phyloP scores from a whole-genome alignment of 2,329 filamentous ascomycete species.

The Albifimbria verrucaria region DNA sequence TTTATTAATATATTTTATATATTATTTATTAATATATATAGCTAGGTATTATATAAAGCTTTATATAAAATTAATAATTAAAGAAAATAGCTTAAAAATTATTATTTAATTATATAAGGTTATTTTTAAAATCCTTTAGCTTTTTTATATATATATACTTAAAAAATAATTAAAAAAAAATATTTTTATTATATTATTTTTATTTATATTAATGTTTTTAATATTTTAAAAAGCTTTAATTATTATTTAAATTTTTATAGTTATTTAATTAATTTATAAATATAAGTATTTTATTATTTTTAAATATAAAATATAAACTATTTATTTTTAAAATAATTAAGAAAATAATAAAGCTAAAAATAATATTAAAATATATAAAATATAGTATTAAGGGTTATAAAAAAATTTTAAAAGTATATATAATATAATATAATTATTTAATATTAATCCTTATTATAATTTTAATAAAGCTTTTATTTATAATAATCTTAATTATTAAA shows the following conservation, averaged over 20 bases:
- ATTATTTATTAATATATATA: neutral
- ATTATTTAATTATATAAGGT: neutral
- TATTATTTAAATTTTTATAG: neutral
- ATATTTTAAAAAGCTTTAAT: neutral
- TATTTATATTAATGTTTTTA: neutral
- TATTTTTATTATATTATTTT: neutral
- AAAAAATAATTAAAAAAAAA: neutral
- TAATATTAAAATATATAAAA: neutral
- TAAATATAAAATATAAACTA: neutral
- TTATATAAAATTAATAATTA: neutral
- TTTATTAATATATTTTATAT: neutral
- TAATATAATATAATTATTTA: neutral
- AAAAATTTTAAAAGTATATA: neutral
- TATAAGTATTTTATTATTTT: neutral
- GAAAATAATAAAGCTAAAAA: neutral
- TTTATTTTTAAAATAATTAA: neutral
- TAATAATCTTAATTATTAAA: neutral
- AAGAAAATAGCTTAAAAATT: neutral
- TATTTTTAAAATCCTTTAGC: neutral
- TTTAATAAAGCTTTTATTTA: neutral
- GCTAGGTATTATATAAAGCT: neutral
- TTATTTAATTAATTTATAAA: neutral
- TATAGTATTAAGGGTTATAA: neutral
- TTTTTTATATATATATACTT: neutral
- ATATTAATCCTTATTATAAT: neutral